Evolutionary conservation across 2,329 filamentous ascomycete genomes (phyloP), one percentile per base, ranked within the genome.

Genomic region (Metarhizium humberi): DNA sequence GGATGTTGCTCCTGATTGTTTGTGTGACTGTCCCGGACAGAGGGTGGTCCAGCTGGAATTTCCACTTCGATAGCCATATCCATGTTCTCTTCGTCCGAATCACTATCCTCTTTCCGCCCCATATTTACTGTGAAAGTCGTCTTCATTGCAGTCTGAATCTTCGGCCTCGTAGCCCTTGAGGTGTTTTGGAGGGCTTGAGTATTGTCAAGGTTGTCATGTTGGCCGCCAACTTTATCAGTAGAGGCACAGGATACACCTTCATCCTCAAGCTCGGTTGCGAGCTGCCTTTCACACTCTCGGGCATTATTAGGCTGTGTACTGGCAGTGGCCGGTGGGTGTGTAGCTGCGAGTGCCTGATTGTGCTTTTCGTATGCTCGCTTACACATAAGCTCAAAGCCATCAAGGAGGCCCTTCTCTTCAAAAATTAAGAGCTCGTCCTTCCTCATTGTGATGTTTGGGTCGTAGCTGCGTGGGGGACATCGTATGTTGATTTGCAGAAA

Each of bases 361-460:
- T 48, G 30, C 42, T 53, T 48, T 11, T 45, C 52, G 54, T 82
- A 80, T 7, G 73, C 57, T 6, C 68, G 64, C 34, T 64, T 61
- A 25, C 77, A 78, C 18, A 81, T 64, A 1, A 59, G 59, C 38
- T 73, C 72, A 51, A 83, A 82, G 18, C 73, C 66, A n/a, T 70
- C 61, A 2, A 81, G 59, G 0, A 82, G 48, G 2, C 53, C 51
- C 2, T 67, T 50, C 58, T 84, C 78, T 52, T 88, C 73, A 4
- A 73, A 73, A 63, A 92, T 90, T 1, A 90, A 63, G 2, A 92
- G 77, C 61, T 90, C 82, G 55, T 89, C 82, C 64, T 92, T 92
- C 3, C 81, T 74, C 3, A 87, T 81, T 57, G 90, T 83, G 6
- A 91, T 69, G 60, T 91, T 92, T 1, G 78, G 74, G 68, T 92